Evolutionary conservation across 2,329 filamentous ascomycete species (phyloP), one percentile per base, ranked within the genome.

Genomic region (Alternaria incomplexa): DNA sequence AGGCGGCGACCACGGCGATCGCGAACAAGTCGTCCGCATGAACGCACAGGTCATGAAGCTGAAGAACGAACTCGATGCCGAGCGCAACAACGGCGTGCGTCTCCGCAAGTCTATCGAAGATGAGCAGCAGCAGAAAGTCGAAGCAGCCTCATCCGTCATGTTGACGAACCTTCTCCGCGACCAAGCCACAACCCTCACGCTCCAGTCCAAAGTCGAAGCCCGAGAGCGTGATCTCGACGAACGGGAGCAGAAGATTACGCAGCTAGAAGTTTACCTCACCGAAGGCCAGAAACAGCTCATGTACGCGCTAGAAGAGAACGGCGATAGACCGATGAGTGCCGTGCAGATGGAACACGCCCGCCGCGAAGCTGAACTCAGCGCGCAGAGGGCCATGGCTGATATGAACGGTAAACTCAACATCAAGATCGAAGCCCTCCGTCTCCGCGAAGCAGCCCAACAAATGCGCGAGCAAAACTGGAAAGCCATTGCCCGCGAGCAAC

Each of bases 401-500:
- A 15, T 60, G 1, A 51, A 69, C 5, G 63, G 26, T 1, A 63
- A 66, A 4, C 17, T 74, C 1, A 30, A 30, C 0, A 48, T 60
- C 1, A 62, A 65, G 23, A 22, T 40, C 2, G 54, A 73, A 45
- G 48, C 46, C 1, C 48, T 75, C 1, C 55, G 58, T 26, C 53
- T 65, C 0, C 68, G 63, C 12, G 70, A 71, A 30, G 52, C 56
- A 0, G 63, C 65, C 1, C 67, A 70, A 20, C 26, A 58, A 3
- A 61, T 68, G 50, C 73, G 73, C 6, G 70, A 75, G 12, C 53
- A 69, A 10, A 63, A 68, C 17, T 72, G 69, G 47, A 71, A 71
- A 50, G 26, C 48, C 0, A n/a, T 66, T 4, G 44, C 72, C 0
- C 54, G 58, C 10, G 52, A 62, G 0, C 40, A 40, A 3, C 8